phyloP scores from a whole-genome alignment of 495 filamentous ascomycete genomes.

The Xylaria cubensis region DNA sequence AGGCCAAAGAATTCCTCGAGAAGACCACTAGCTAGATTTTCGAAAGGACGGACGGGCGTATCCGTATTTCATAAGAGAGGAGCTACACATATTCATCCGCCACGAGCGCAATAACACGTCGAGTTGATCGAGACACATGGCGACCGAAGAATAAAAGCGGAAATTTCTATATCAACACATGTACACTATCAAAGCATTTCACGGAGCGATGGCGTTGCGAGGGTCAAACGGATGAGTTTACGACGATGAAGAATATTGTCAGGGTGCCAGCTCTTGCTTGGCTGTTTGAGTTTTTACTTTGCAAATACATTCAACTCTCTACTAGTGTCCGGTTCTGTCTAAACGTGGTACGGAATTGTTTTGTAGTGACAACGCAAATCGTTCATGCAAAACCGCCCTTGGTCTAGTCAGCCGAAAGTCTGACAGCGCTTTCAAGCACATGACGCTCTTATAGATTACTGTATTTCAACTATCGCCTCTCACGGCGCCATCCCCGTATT shows the following conservation, averaged over 20 bases:
- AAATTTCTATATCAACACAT: conserved; percentile 8
- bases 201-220: conserved; percentile 43
- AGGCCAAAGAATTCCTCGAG: conserved; percentile 95
- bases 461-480: background rate
- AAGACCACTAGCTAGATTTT: conserved; percentile 55
- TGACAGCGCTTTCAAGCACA: background rate
- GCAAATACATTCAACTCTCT: conserved; percentile 27
- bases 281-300: conserved; percentile 13
- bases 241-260: conserved; percentile 22
- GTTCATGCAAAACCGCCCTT: background rate
- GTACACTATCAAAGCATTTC: conserved; percentile 38
- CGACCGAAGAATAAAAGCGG: background rate
- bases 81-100: background rate
- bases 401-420: background rate
- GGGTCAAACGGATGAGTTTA: conserved; percentile 29
- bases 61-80: background rate
- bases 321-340: background rate
- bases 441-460: background rate
- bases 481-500: background rate
- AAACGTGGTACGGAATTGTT: background rate
- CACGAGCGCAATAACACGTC: background rate
- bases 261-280: conserved; percentile 15
- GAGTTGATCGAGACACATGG: background rate
- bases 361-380: background rate
- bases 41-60: background rate